Evolutionary conservation across 1,139 yeast species (phyloP).

Genomic region (Blastobotrys malaysiensis): DNA sequence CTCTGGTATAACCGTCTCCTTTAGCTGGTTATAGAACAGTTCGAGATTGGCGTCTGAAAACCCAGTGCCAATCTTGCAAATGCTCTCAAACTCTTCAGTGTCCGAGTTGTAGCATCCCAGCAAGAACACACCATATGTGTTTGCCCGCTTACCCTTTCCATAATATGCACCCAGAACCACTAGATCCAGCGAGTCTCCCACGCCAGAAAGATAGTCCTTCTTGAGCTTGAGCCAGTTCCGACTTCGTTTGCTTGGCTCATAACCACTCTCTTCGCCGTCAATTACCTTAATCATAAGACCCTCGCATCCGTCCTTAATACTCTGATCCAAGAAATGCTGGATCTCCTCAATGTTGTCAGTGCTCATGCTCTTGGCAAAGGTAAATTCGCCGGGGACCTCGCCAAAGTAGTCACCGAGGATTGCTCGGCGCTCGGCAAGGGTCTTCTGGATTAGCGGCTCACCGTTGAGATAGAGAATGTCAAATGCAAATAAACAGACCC

Average conservation of each 20-base stretch:
- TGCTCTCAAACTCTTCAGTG: slow-evolving; percentile 87
- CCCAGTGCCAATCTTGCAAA: slow-evolving; percentile 97
- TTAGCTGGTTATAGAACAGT: slow-evolving; percentile 51
- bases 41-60: slow-evolving; percentile 81
- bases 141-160: slow-evolving; percentile 94
- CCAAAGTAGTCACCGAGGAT: slow-evolving; percentile 52
- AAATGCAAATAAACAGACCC: slow-evolving; percentile 88
- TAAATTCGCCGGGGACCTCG: slow-evolving; percentile 70
- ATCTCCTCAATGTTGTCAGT: slow-evolving; percentile 67
- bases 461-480: slow-evolving; percentile 75
- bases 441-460: slow-evolving; percentile 59
- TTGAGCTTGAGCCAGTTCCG: slow-evolving; percentile 93
- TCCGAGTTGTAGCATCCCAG: slow-evolving; percentile 87
- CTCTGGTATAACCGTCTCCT: slow-evolving; percentile 59
- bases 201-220: slow-evolving; percentile 78
- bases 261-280: slow-evolving; percentile 72
- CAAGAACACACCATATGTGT: slow-evolving; percentile 88
- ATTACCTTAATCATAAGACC: slow-evolving; percentile 94
- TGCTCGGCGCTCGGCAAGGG: slow-evolving; percentile 66
- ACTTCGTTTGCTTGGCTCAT: slow-evolving; percentile 93
- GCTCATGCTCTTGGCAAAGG: slow-evolving; percentile 71
- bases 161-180: slow-evolving; percentile 92
- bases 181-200: slow-evolving; percentile 91
- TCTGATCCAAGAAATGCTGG: slow-evolving; percentile 81
- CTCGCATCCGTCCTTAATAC: slow-evolving; percentile 87